phyloP scores from a whole-genome alignment of 768 basidiomycete genomes.

The Steccherinum ochraceum region DNA sequence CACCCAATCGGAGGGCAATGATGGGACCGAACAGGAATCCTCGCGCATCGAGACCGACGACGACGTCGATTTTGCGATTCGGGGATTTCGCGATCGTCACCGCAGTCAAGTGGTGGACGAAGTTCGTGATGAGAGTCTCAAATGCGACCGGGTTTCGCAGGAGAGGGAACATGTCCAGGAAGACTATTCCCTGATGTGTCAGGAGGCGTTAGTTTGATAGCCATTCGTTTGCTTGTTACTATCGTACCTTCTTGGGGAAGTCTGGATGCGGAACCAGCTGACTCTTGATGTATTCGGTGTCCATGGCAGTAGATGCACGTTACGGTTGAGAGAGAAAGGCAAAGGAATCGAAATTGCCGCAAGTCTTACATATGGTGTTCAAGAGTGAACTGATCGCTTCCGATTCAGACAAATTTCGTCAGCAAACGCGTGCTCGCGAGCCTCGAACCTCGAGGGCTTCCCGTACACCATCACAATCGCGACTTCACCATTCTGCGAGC shows the following conservation, averaged over 20 bases:
- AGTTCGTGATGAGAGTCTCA: conserved; percentile 86
- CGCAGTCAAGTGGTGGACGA: conserved; percentile 80
- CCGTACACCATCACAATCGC: too few relatives aligned
- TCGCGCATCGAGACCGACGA: conserved; percentile 93
- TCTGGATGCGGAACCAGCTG: conserved; percentile 59
- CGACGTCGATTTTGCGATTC: conserved; percentile 74
- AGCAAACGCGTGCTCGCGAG: too few relatives aligned
- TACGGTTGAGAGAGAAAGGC: too few relatives aligned
- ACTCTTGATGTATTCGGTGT: conserved; percentile 64
- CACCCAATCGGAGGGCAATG: conserved; percentile 84
- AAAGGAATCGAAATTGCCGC: too few relatives aligned
- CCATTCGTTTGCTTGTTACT: conserved; percentile 6
- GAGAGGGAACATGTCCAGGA: conserved; percentile 94
- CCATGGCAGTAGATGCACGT: too few relatives aligned
- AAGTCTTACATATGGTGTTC: too few relatives aligned
- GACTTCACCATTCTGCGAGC: too few relatives aligned
- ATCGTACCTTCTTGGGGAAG: conserved; percentile 87
- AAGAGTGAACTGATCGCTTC: too few relatives aligned
- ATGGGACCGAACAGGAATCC: conserved; percentile 95
- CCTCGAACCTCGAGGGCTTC: too few relatives aligned
- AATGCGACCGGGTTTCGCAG: conserved; percentile 80
- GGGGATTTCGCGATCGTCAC: conserved; percentile 58
- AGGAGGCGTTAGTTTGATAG: background rate
- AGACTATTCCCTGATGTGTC: conserved; percentile 67
- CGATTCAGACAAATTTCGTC: too few relatives aligned